Evolutionary conservation across 2,329 filamentous ascomycete species (phyloP), one percentile per base, ranked within the genome.

Genomic region (Thermoascus crustaceus): DNA sequence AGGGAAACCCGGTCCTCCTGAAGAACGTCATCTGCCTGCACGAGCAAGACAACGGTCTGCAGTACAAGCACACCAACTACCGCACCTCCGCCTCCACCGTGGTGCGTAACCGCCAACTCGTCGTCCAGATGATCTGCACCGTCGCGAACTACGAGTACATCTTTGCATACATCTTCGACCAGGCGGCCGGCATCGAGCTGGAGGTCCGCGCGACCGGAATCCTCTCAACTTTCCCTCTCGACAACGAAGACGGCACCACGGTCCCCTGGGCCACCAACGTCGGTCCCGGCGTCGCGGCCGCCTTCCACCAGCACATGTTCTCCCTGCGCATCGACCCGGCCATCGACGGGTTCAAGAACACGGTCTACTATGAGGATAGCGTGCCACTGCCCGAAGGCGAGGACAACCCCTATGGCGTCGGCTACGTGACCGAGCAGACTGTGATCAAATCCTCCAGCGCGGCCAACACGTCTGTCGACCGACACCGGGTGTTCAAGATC

Each of bases 281-380:
- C 4, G 76, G 80, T 39, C 78, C 79, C 0, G 78, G 80, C 27
- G 79, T 81, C 10, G 72, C 85, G 21, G 81, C 79, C 2, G 66
- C 69, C 0, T 77, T 82, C 58, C 82, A 87, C 50, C 82, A 88
- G 53, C 83, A 87, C 58, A 82, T 86, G 55, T 85, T 88, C 62
- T 78, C 73, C 3, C 66, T 80, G 4, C 72, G 76, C 6, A 64
- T 80, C 8, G 76, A 80, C 49, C 76, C 76, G n/a, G 73, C 72
- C 44, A 63, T 78, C 32, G 75, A 75, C 39, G 76, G 76, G 0
- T 67, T 68, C 41, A 58, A 62, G 16, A 77, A 78, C 49, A 61
- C 68, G 1, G 55, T 77, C 18, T 66, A 73, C 37, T 73, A 80
- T 49, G 66, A 73, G 38, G 75, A 78, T 48, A 73, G 72, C 2